Base-by-base conservation (phyloP, 2,329 filamentous ascomycete genomes). In the Fusarium avenaceum region DNA sequence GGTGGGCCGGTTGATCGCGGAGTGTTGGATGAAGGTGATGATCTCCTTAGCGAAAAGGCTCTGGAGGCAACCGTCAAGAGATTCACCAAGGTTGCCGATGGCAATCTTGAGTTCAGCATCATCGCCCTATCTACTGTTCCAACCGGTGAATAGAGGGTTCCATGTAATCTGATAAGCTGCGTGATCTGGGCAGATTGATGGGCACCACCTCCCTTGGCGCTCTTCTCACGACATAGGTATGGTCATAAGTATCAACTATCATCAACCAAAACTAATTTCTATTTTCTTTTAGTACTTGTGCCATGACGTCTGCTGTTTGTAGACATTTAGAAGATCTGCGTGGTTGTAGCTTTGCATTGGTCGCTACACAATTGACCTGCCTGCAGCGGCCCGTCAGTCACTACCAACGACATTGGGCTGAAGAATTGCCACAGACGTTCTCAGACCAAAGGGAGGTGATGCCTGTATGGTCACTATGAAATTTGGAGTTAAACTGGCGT, bases 1-100 rank as follows among this genome's bases (percentile, higher is more conserved):
- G 91, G 90, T 72, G 92, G 92, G 0, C 92, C 92, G 1, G 79
- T 95, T 45, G 87, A 93, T 68, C 83, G 92, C 15, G 89, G 89
- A 0, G 54, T 67, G 15, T 76, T 91, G 58, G 78, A 60, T 2
- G 82, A 82, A 2, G 85, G 82, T 5, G 88, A 90, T 57, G 89
- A 92, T 77, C 83, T 90, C 53, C 75, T 91, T 65, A 91, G 90
- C 74, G 85, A 90, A 57, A 85, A 81, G 72, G 92, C 91, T n/a
- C 78, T 95, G 59, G 84, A 90, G 20, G 78, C 90, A 55, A 91
- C 83, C 2, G 68, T 86, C 19, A 79, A 76, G 67, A 77, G 78
- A 56, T 81, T 83, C 52, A 79, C 85, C 45, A 79, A 80, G 46
- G 68, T 72, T 39, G 67, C 76, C 0, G 67, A 77, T 17, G 79